These are phyloP conservation scores for Leptographium radiaticola DNA, from an alignment of 2,329 filamentous ascomycete genomes.

Conservation along the genomic window DNA sequence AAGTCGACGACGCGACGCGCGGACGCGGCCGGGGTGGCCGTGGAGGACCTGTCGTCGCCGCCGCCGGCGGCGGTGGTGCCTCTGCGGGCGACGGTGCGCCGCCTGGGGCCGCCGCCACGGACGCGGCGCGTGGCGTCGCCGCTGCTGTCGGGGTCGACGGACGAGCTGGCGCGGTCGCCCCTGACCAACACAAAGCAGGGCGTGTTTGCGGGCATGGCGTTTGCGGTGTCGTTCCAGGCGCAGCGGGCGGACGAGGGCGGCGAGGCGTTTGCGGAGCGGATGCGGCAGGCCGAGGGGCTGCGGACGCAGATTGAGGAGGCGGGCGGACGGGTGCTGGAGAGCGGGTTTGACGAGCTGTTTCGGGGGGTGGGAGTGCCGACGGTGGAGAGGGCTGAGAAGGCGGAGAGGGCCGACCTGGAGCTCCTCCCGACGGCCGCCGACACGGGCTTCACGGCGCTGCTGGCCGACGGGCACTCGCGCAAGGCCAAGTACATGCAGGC, in stretches of 20 bases:
- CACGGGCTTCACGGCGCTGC: conserved; percentile 68
- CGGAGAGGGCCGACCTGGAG: conserved; percentile 26
- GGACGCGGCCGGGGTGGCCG: background rate
- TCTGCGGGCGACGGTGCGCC: too few species aligned
- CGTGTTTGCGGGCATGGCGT: conserved; percentile 71
- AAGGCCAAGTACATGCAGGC: conserved; percentile 92
- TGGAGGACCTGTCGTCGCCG: background rate
- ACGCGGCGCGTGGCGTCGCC: conserved; percentile 14
- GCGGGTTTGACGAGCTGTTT: conserved; percentile 76
- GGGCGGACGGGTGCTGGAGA: conserved; percentile 58
- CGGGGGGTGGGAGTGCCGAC: conserved; percentile 26
- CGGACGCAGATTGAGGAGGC: conserved; percentile 52
- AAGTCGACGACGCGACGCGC: background rate
- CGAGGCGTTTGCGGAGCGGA: conserved; percentile 30
- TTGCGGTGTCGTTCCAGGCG: conserved; percentile 63
- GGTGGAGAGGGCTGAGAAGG: conserved; percentile 9
- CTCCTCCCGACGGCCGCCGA: conserved; percentile 39
- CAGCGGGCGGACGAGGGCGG: conserved; percentile 36
- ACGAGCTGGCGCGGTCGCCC: conserved; percentile 33
- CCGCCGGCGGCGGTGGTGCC: too few species aligned
- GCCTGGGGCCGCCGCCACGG: conserved; percentile 6
- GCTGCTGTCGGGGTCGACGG: conserved; percentile 24
- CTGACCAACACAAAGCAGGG: conserved; percentile 3
- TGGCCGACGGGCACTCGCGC: conserved; percentile 75
- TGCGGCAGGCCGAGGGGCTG: conserved; percentile 31